Conservation (phyloP, 164 flowering plant species). For the Kalanchoe fedtschenkoi region DNA sequence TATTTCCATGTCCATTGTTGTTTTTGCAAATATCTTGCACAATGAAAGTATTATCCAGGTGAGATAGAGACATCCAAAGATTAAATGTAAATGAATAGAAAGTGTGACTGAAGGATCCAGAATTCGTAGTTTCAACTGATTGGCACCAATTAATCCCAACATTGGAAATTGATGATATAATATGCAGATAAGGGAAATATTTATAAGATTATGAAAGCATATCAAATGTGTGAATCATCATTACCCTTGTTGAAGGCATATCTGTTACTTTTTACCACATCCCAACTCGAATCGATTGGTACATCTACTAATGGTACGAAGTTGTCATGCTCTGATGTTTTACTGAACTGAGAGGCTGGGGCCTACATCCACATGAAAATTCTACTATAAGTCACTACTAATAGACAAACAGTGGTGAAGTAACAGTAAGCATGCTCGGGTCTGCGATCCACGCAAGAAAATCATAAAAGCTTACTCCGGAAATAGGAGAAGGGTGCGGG, state of each 20-base stretch:
- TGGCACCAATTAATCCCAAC: too few relatives aligned
- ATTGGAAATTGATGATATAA: too few relatives aligned
- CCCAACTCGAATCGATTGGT: not conserved
- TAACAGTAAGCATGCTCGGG: not conserved
- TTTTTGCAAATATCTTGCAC: conserved; percentile 17
- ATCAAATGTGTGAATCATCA: not conserved
- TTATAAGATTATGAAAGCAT: not conserved
- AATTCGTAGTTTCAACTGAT: too few relatives aligned
- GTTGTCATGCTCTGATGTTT: not conserved
- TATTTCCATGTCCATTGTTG: conserved; percentile 22
- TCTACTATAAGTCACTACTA: not conserved
- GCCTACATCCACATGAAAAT: not conserved
- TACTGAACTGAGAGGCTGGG: not conserved
- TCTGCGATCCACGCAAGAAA: not conserved
- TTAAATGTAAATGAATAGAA: not conserved
- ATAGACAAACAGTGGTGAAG: not conserved
- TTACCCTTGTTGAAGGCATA: not conserved
- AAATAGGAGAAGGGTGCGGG: not conserved
- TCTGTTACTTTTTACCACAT: not conserved
- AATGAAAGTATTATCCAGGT: conserved; percentile 17
- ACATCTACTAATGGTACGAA: not conserved
- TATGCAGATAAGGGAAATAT: not conserved
- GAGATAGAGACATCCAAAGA: not conserved
- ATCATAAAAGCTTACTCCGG: not conserved
- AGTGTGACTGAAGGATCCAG: too few relatives aligned